These are phyloP conservation scores for Globisporangium megalacanthum DNA, from an alignment of 352 stramenopile species.

Conservation along the genomic window DNA sequence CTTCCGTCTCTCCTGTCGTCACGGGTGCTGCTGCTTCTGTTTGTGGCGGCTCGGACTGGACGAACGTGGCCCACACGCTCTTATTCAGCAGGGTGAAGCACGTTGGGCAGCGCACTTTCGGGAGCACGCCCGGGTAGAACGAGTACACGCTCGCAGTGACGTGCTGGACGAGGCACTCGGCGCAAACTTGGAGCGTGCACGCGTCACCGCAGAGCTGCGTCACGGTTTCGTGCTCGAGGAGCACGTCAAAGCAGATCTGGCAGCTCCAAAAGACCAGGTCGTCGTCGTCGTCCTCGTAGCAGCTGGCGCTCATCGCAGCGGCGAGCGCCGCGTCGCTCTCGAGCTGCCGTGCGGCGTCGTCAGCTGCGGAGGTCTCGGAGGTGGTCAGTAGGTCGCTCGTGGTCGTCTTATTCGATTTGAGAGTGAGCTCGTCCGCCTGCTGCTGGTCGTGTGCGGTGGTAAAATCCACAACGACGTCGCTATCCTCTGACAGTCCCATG, in stretches of 20 bases:
- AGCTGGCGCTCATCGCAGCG: not conserved
- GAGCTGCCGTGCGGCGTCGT: not conserved
- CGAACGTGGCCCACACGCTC: constrained; percentile 34
- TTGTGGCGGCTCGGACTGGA: constrained; percentile 13
- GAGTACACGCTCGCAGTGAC: constrained; percentile 46
- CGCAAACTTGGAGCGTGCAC: constrained; percentile 39
- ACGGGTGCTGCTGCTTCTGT: not conserved
- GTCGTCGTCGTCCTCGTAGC: not conserved
- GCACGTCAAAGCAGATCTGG: constrained; percentile 60
- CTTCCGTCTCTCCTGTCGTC: not conserved
- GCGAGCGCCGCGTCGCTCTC: constrained; percentile 3
- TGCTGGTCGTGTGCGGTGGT: not conserved
- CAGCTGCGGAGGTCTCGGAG: too few species aligned
- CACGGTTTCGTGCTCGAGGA: constrained; percentile 25
- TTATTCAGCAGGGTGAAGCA: constrained; percentile 51
- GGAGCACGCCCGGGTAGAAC: constrained; percentile 52
- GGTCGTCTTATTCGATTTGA: not conserved
- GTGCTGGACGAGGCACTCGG: constrained; percentile 42
- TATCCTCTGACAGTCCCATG: not conserved
- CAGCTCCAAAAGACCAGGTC: constrained; percentile 30
- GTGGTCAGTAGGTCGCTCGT: not conserved
- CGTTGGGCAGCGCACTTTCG: constrained; percentile 64
- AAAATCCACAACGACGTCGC: not conserved
- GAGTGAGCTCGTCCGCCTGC: not conserved
- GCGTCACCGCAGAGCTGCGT: constrained; percentile 30